A percentile compares a stretch with the other conserved stretches of the same genome.
Evolutionary conservation across 1,139 yeast genomes (phyloP).

Genomic region (Pichia sp.): DNA sequence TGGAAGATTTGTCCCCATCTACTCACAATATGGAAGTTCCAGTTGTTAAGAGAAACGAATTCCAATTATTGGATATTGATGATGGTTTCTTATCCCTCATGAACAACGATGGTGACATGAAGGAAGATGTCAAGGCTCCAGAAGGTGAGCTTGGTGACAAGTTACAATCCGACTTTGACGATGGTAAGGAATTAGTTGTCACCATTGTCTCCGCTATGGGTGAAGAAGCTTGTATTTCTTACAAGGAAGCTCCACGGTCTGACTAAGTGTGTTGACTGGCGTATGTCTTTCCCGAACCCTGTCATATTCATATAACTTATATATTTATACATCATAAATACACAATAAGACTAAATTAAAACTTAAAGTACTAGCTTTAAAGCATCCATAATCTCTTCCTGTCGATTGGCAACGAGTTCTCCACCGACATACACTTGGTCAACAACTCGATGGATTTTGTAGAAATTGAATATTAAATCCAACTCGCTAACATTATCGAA

Average conservation of each 20-base stretch:
- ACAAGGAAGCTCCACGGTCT: constrained; percentile 92
- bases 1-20: constrained; percentile 99
- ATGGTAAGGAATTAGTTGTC: constrained; percentile 94
- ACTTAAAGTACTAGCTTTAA: too few species aligned
- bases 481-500: constrained; percentile 92
- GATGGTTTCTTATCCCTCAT: constrained; percentile 96
- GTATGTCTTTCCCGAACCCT: constrained; percentile 15
- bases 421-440: constrained; percentile 79
- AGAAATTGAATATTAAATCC: constrained; percentile 78
- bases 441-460: constrained; percentile 59
- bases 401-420: too few species aligned
- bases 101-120: constrained; percentile 97
- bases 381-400: too few species aligned
- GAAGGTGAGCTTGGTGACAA: constrained; percentile 96
- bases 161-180: constrained; percentile 89
- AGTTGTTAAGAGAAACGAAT: constrained; percentile 92
- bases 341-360: too few species aligned
- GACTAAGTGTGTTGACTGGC: background rate
- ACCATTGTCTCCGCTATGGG: constrained; percentile 98
- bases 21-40: constrained; percentile 99
- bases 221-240: constrained; percentile 97
- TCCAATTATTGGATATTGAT: constrained; percentile 94
- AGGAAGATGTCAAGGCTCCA: constrained; percentile 98
- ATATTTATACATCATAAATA: too few species aligned
- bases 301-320: constrained; percentile 48